Percentiles rank a stretch among this genome's conserved stretches.
phyloP scores from a whole-genome alignment of 371 early-diverging fungal genomes.

The Catenaria anguillulae region DNA sequence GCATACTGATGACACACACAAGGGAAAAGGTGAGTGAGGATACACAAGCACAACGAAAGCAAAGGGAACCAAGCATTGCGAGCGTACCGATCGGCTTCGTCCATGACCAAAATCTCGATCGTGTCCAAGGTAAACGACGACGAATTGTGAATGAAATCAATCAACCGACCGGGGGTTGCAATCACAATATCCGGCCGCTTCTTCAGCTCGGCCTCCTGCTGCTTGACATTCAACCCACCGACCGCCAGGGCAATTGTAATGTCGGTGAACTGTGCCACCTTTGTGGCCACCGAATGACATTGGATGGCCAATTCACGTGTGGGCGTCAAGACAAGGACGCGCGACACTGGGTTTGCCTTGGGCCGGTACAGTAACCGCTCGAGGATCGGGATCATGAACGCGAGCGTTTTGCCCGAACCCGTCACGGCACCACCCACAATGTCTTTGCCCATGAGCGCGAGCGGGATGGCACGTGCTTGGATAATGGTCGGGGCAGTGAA shows the following conservation, averaged over 20 bases:
- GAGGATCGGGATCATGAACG: conserved; percentile 94
- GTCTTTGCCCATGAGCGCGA: conserved; percentile 93
- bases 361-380: conserved; percentile 87
- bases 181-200: conserved; percentile 93
- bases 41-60: background rate
- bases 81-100: conserved; percentile 90
- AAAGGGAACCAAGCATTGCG: background rate
- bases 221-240: conserved; percentile 81
- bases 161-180: conserved; percentile 99
- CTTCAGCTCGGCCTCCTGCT: conserved; percentile 83
- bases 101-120: conserved; percentile 96
- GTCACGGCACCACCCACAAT: conserved; percentile 99
- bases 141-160: conserved; percentile 95
- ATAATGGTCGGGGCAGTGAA: conserved; percentile 93
- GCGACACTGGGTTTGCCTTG: conserved; percentile 54
- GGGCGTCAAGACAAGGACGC: conserved; percentile 96
- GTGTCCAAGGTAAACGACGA: conserved; percentile 67
- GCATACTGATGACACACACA: no score
- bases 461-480: conserved; percentile 90
- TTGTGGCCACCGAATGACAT: conserved; percentile 81
- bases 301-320: conserved; percentile 98
- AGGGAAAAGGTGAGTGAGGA: conserved; percentile 21
- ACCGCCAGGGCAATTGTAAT: conserved; percentile 74
- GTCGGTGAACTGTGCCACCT: conserved; percentile 74
- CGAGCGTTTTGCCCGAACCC: conserved; percentile 98